Base-by-base conservation (phyloP, 75 land plant species). In the Cupressus sempervirens region DNA sequence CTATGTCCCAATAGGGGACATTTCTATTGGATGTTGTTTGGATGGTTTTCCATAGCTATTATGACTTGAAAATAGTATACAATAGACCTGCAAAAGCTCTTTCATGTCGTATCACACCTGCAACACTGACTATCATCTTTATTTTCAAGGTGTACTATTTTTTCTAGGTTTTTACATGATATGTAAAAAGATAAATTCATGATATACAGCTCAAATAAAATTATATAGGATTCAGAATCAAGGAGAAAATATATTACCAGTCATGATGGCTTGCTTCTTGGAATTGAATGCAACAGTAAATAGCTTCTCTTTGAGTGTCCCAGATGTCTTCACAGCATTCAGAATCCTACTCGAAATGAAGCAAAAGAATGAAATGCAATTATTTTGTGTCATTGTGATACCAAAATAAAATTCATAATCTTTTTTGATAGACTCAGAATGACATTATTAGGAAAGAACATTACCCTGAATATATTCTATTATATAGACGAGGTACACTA, bases 401-500 rank as follows among this genome's bases (percentile, higher is more conserved):
- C 76, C 10, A 58, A 53, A 29, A 18, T 65, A 86, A 54, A 1
- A 54, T 29, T 4, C 56, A 56, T 32, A 50, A 38, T 32, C 29
- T 13, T 34, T 79, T 45, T 45, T 26, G 14, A 43, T 45, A 41
- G n/a, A 26, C 23, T n/a, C 6, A 79, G 32, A 79, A 45, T 10
- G 48, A 79, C 81, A 45, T 41, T 79, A 79, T 18, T 40, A 10
- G 50, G 30, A 18, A 79, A 14, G 6, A 16, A 40, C 36, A 72
- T 54, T 90, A 98, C 99, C 98, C 97, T 82, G 92, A 93, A 91
- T 98, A 95, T 45, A 98, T 96, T 88, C 97, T 91, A 82, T 98
- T 98, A 85, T 94, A 96, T 29, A 98, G 90, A 7, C 99, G 90
- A 81, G 99, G 99, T 40, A 98, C 99, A 91, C 99, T 98, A 83